A percentile compares a stretch with the other conserved stretches of the same genome.
These are phyloP conservation scores for Geotrichum citri-aurantii DNA, from an alignment of 1,139 yeast species.

Conservation along the genomic window DNA sequence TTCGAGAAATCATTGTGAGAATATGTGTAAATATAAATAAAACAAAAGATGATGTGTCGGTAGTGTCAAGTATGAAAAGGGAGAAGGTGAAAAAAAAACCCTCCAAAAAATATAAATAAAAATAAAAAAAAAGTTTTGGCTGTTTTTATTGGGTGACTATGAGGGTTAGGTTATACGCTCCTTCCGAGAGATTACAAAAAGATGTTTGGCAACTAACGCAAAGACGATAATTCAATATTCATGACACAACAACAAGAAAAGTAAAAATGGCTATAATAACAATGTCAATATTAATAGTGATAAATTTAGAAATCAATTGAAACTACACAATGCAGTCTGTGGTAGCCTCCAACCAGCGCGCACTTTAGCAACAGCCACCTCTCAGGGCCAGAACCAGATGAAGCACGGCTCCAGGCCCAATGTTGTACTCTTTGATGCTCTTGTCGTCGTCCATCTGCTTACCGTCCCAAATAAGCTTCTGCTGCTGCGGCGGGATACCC, in stretches of 20 bases:
- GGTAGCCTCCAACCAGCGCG: too few relatives aligned
- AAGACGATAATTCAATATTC: too few relatives aligned
- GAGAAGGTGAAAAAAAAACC: not conserved
- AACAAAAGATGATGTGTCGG: not conserved
- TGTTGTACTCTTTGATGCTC: constrained; percentile 61
- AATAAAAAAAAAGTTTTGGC: not conserved
- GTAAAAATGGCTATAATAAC: too few relatives aligned
- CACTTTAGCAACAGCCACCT: constrained; percentile 53
- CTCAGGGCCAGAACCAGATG: constrained; percentile 86
- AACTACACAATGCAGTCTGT: not conserved
- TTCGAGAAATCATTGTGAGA: constrained; percentile 7
- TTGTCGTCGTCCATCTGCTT: constrained; percentile 80
- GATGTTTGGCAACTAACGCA: not conserved
- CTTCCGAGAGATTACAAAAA: not conserved
- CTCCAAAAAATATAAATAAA: not conserved
- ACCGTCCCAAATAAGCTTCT: constrained; percentile 83
- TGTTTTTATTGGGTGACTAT: not conserved
- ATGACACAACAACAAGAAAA: not conserved
- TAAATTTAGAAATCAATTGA: not conserved
- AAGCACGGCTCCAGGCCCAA: constrained; percentile 63
- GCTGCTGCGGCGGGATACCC: constrained; percentile 97
- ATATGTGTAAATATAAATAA: not conserved
- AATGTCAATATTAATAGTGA: not conserved
- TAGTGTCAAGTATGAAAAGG: not conserved
- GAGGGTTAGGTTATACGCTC: not conserved